Evolutionary conservation across 805 yeast genomes (phyloP).

Genomic region (Torulaspora indica): DNA sequence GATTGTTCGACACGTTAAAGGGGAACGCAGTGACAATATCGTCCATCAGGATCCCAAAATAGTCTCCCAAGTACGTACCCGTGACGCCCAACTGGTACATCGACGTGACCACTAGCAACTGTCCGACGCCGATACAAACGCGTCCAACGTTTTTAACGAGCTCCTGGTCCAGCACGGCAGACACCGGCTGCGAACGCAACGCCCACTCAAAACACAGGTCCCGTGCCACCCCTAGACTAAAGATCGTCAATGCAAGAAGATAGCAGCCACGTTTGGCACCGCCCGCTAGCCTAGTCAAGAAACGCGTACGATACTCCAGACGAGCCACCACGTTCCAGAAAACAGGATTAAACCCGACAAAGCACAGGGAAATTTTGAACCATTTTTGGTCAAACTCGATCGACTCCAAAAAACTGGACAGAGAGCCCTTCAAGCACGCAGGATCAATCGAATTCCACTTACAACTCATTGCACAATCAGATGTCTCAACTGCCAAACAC

Average conservation of each 20-base stretch:
- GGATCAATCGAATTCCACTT: conserved; percentile 5
- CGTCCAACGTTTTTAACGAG: conserved; percentile 50
- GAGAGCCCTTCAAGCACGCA: conserved; percentile 11
- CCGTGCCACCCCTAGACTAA: conserved; percentile 76
- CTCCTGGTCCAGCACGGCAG: conserved; percentile 45
- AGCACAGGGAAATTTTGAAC: conserved; percentile 47
- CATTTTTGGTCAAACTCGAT: conserved; percentile 22
- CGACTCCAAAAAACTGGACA: conserved; percentile 11
- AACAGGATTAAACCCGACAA: conserved; percentile 85
- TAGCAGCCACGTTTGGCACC: conserved; percentile 78
- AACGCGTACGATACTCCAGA: conserved; percentile 69
- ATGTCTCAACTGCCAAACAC: neutral
- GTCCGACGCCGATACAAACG: conserved; percentile 59
- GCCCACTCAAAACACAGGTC: conserved; percentile 74
- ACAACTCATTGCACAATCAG: conserved; percentile 2
- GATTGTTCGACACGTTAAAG: conserved; percentile 83
- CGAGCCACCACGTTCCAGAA: conserved; percentile 96
- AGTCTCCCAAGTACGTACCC: conserved; percentile 95
- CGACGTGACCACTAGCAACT: conserved; percentile 71
- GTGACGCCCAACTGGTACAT: conserved; percentile 94
- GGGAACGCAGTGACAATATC: conserved; percentile 90
- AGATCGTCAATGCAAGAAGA: conserved; percentile 73
- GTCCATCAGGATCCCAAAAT: conserved; percentile 92
- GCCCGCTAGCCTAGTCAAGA: conserved; percentile 69
- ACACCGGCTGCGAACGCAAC: conserved; percentile 63